Percentiles rank a stretch among this genome's conserved stretches.
These are phyloP conservation scores for Pseudogymnoascus sp. DNA, from an alignment of 2,329 filamentous ascomycete genomes.

Conservation along the genomic window DNA sequence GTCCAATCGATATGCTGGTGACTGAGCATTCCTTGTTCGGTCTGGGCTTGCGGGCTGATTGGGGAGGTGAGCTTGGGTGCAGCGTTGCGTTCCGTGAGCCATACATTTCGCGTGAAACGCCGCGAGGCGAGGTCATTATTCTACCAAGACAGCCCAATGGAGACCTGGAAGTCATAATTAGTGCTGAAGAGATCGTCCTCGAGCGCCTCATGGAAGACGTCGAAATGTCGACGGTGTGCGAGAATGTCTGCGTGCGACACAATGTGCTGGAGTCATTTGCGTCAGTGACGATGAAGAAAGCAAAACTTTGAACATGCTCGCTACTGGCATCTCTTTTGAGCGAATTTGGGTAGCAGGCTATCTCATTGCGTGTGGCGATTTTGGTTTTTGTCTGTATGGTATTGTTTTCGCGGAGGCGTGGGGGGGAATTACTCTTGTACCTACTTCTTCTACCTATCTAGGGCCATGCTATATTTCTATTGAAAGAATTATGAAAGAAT, in stretches of 20 bases:
- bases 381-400: background rate
- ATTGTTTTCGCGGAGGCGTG: background rate
- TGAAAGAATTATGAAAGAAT: background rate
- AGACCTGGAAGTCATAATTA: background rate
- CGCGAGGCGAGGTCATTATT: background rate
- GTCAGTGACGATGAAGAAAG: background rate
- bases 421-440: background rate
- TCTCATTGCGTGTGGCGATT: background rate
- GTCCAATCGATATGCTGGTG: background rate
- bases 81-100: background rate
- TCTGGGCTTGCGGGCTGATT: background rate
- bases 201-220: background rate
- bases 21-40: background rate
- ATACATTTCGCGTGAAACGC: background rate
- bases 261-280: background rate
- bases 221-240: background rate
- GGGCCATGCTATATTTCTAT: background rate
- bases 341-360: background rate
- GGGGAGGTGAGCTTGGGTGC: background rate
- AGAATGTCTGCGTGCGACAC: background rate
- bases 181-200: background rate
- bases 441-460: background rate
- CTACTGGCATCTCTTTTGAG: background rate
- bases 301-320: background rate
- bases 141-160: background rate